Evolutionary conservation across 1,139 yeast genomes (phyloP).

Genomic region (Geotrichum phurueaensis): DNA sequence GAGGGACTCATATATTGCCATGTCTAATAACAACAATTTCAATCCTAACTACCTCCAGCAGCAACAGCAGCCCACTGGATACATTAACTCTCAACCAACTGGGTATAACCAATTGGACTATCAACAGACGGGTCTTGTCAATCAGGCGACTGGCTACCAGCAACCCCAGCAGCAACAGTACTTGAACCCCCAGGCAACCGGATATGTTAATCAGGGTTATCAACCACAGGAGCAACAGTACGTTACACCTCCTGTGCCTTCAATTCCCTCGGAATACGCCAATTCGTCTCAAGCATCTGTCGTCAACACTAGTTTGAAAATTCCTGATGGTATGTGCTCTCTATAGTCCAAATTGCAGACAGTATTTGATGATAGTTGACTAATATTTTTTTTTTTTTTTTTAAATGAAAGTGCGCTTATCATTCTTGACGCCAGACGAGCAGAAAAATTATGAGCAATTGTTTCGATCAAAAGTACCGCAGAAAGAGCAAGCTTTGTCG

Average conservation of each 20-base stretch:
- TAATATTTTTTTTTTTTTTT: background rate
- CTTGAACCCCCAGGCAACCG: constrained; percentile 23
- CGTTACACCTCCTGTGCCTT: constrained; percentile 15
- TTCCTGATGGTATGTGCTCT: constrained; percentile 36
- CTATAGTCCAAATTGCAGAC: constrained; percentile 20
- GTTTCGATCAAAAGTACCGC: constrained; percentile 68
- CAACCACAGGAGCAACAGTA: constrained; percentile 12
- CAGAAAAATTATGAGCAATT: constrained; percentile 80
- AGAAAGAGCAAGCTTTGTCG: constrained; percentile 66
- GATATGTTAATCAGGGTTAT: constrained; percentile 19
- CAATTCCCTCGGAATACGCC: constrained; percentile 20
- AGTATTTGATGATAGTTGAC: constrained; percentile 16
- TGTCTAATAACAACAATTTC: constrained; percentile 4
- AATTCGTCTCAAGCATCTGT: constrained; percentile 25
- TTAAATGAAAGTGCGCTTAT: constrained; percentile 49
- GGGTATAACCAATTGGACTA: constrained; percentile 5
- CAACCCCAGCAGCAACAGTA: constrained; percentile 9
- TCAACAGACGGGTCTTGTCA: background rate
- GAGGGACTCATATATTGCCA: constrained; percentile 4
- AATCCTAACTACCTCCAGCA: constrained; percentile 17
- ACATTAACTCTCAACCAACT: constrained; percentile 10
- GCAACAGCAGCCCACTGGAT: constrained; percentile 22
- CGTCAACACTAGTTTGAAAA: constrained; percentile 25
- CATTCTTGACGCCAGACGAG: constrained; percentile 78
- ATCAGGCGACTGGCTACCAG: constrained; percentile 11